Conservation (phyloP, 1,139 yeast species). For the Magnusiomyces fungicola region DNA sequence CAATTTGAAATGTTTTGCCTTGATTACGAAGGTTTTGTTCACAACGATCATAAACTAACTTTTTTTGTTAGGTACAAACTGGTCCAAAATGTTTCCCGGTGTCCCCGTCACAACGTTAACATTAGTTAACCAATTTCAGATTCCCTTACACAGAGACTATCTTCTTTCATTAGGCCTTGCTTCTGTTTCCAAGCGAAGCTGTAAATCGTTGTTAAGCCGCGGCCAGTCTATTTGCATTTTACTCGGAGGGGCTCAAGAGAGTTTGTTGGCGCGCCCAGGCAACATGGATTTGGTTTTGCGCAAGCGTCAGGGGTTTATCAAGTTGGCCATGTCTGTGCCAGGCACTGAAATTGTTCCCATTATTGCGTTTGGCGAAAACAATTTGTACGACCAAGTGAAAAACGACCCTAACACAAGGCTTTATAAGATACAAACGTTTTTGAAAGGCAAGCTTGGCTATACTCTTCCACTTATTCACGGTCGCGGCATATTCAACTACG, state of each 20-base stretch:
- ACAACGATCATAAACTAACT: too few species aligned
- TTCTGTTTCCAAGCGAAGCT: constrained; percentile 72
- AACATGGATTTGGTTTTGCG: constrained; percentile 58
- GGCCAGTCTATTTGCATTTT: constrained; percentile 77
- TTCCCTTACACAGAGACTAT: constrained; percentile 90
- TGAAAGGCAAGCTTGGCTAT: constrained; percentile 67
- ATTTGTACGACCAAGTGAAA: constrained; percentile 56
- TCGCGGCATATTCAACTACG: constrained; percentile 86
- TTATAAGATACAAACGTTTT: constrained; percentile 55
- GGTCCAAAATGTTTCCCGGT: constrained; percentile 71
- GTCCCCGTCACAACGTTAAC: constrained; percentile 73
- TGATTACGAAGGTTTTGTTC: too few species aligned
- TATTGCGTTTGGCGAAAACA: constrained; percentile 89
- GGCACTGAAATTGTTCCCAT: constrained; percentile 78
- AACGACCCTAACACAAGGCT: constrained; percentile 50
- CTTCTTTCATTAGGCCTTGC: constrained; percentile 74
- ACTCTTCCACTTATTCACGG: constrained; percentile 91
- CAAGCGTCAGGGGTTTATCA: constrained; percentile 82
- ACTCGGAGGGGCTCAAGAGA: constrained; percentile 93
- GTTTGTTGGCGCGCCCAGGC: constrained; percentile 61
- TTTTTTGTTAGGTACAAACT: constrained; percentile 40
- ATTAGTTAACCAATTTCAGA: constrained; percentile 68
- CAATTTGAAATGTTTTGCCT: too few species aligned
- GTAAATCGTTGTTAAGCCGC: constrained; percentile 52
- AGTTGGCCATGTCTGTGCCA: constrained; percentile 73